Evolutionary conservation across 1,284 basidiomycete genomes (phyloP).

Genomic region (Ustilago xerochloae): DNA sequence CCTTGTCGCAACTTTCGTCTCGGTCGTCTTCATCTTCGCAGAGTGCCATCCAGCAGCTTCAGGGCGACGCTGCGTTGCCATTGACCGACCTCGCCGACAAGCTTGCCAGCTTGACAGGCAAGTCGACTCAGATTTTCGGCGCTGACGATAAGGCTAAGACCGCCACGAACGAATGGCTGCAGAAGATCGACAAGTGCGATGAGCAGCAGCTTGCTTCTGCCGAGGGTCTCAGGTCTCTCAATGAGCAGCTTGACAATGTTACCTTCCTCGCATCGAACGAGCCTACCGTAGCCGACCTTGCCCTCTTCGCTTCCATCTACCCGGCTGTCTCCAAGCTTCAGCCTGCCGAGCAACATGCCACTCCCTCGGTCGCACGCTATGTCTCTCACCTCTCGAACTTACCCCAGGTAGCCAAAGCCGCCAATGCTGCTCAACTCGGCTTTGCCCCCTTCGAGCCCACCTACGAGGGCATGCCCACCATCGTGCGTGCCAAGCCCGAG

Average conservation of each 20-base stretch:
- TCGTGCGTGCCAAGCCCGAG: constrained; percentile 55
- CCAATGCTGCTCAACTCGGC: constrained; percentile 44
- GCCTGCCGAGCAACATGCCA: constrained; percentile 59
- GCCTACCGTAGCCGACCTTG: constrained; percentile 64
- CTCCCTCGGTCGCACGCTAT: constrained; percentile 64
- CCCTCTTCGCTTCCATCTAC: constrained; percentile 64
- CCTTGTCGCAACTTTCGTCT: neutral
- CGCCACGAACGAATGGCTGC: constrained; percentile 36
- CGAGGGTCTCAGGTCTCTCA: constrained; percentile 56
- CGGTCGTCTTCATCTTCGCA: constrained; percentile 14
- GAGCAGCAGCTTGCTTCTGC: constrained; percentile 49
- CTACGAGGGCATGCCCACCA: constrained; percentile 64
- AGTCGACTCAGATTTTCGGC: constrained; percentile 45
- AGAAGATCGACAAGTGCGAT: constrained; percentile 40
- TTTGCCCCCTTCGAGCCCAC: constrained; percentile 59
- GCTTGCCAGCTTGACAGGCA: constrained; percentile 40
- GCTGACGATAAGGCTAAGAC: constrained; percentile 42
- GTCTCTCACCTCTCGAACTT: constrained; percentile 65
- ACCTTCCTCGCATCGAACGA: constrained; percentile 60
- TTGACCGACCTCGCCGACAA: constrained; percentile 45
- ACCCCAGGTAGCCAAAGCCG: constrained; percentile 38
- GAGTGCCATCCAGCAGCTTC: constrained; percentile 46
- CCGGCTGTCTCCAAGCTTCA: constrained; percentile 59
- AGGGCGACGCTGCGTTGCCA: constrained; percentile 38
- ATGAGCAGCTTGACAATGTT: constrained; percentile 50